Evolutionary conservation across 176 grass and related monocot species (phyloP).

Genomic region (Hsuehochloa calcarea): DNA sequence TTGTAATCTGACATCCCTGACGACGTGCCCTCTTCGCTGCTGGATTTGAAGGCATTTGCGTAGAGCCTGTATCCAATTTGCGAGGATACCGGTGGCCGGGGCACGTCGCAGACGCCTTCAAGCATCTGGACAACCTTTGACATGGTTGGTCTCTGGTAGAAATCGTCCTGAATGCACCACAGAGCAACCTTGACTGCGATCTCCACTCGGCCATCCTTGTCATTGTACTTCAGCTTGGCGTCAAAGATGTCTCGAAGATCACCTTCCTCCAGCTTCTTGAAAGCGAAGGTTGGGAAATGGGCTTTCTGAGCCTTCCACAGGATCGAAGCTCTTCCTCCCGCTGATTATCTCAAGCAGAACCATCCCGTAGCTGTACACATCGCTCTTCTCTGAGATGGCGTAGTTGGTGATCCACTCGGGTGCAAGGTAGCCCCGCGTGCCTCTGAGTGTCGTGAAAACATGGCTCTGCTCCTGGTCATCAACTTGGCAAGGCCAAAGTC

Average conservation of each 20-base stretch:
- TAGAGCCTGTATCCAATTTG: conserved; percentile 73
- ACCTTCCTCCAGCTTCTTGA: conserved; percentile 79
- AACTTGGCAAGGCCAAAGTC: conserved; percentile 98
- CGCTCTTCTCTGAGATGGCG: conserved; percentile 92
- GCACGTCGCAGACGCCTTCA: conserved; percentile 77
- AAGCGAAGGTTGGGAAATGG: conserved; percentile 83
- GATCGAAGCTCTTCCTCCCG: conserved; percentile 86
- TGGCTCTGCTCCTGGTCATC: conserved; percentile 99
- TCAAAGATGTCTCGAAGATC: conserved; percentile 61
- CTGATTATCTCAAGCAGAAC: conserved; percentile 89
- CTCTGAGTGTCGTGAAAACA: conserved; percentile 88
- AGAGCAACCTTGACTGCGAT: conserved; percentile 71
- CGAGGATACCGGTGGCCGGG: conserved; percentile 54
- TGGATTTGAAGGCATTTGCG: conserved; percentile 70
- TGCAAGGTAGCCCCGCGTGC: conserved; percentile 85
- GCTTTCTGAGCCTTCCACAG: conserved; percentile 62
- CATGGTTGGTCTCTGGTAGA: conserved; percentile 79
- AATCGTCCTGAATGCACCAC: conserved; percentile 97
- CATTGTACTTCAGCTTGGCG: conserved; percentile 42
- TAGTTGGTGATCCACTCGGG: conserved; percentile 93
- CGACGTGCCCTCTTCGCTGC: conserved; percentile 73
- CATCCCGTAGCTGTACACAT: conserved; percentile 96
- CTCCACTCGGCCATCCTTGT: conserved; percentile 62
- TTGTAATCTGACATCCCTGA: conserved; percentile 81
- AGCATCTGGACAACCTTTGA: conserved; percentile 86